Percentiles rank a stretch among this genome's conserved stretches.
Conservation (phyloP, 2,329 filamentous ascomycete genomes). For the Scolecobasidium constrictum region DNA sequence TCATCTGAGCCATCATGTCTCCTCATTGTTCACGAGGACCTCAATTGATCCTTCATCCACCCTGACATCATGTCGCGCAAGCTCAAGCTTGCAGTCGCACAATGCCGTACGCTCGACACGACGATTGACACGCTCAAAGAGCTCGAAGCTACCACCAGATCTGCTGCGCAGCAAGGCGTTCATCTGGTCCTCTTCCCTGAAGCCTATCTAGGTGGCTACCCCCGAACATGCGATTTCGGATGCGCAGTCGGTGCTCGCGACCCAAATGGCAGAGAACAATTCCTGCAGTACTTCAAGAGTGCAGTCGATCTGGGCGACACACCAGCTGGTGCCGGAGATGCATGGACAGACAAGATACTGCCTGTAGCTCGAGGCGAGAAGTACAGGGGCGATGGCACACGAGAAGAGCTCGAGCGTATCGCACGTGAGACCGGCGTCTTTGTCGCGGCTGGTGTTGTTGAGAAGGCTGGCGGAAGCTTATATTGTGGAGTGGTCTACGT, state of each 20-base stretch:
- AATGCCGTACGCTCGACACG: slow-evolving; percentile 35
- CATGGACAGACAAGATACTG: slow-evolving; percentile 57
- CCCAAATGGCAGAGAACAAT: slow-evolving; percentile 66
- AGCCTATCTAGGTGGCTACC: slow-evolving; percentile 86
- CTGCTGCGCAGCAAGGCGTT: slow-evolving; percentile 49
- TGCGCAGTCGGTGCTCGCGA: slow-evolving; percentile 60
- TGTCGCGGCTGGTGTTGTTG: slow-evolving; percentile 67
- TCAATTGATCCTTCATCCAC: slow-evolving; percentile 7
- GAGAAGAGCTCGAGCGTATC: slow-evolving; percentile 68
- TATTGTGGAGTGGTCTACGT: slow-evolving; percentile 81
- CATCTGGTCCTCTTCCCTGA: slow-evolving; percentile 82
- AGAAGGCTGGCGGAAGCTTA: slow-evolving; percentile 68
- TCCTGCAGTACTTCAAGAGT: slow-evolving; percentile 63
- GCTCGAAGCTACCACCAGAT: slow-evolving; percentile 50
- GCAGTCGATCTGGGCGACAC: slow-evolving; percentile 81
- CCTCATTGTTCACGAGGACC: background rate
- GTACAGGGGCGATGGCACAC: slow-evolving; percentile 59
- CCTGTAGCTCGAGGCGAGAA: slow-evolving; percentile 36
- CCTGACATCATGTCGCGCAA: slow-evolving; percentile 27
- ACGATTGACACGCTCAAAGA: slow-evolving; percentile 52
- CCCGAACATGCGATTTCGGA: slow-evolving; percentile 70
- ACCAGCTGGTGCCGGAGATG: slow-evolving; percentile 54
- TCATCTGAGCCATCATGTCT: no score
- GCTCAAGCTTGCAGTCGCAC: slow-evolving; percentile 38
- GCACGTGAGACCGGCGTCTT: slow-evolving; percentile 72